Evolutionary conservation across 257 asterid genomes (phyloP), one percentile per base, ranked within the genome.

Genomic region (Solanum pinnatisectum): DNA sequence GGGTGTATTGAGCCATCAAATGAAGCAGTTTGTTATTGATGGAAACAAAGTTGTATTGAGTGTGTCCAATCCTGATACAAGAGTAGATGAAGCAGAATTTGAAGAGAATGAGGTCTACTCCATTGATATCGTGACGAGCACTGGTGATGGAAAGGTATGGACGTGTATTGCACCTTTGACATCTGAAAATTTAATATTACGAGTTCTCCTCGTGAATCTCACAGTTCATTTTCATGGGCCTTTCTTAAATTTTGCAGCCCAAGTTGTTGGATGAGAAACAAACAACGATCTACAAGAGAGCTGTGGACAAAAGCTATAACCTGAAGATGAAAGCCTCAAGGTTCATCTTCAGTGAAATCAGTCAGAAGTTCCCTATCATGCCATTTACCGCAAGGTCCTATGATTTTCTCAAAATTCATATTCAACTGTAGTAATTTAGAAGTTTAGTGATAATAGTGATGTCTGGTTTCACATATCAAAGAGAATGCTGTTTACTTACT

Each of bases 131-230:
- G 98, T 96, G 79, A 91, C 98, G 59, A 94, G 98, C 94, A 95
- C 98, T 8, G 99, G 99, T 52, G 99, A 96, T 88, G 99, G 99
- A 91, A 96, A 96, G 96, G 98, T 95, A 90, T 87, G 85, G 70
- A 18, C 2, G 15, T 30, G 44, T 30, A 15, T 16, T 82, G 70
- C 70, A 49, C 84, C 60, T 77, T 77, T 49, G 70, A 49, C 70
- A 20, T 49, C 42, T 30, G 70, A 13, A 77, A 6, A 77, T 77
- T 27, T 14, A 40, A 23, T 77, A 42, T 7, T 12, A 40, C 33
- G 30, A 10, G 6, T 82, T 30, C 35, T 39, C 42, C 25, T 46
- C 35, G 13, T 30, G 70, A 82, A 49, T 49, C 70, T 82, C 22
- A 82, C 44, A 18, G 42, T 30, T 82, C 10, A 10, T 23, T 79